phyloP scores from a whole-genome alignment of 768 basidiomycete genomes.

The Melanogaster broomeanus region DNA sequence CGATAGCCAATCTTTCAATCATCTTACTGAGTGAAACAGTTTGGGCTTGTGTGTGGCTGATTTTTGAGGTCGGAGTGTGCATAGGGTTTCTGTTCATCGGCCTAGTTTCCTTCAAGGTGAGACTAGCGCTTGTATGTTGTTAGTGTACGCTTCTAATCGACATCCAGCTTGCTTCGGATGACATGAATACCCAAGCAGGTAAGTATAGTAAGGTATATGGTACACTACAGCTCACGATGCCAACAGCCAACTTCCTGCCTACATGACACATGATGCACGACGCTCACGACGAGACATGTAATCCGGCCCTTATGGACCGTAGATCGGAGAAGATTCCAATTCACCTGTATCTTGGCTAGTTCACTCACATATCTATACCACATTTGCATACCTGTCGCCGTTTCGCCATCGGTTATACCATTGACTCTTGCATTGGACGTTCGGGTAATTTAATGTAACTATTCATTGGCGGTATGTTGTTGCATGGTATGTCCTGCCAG shows the following conservation, averaged over 20 bases:
- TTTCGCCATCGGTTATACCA: slow-evolving; percentile 16
- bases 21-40: slow-evolving; percentile 41
- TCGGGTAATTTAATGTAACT: slow-evolving; percentile 34
- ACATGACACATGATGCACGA: slow-evolving; percentile 39
- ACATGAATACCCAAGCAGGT: slow-evolving; percentile 71
- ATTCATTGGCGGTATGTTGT: slow-evolving; percentile 7
- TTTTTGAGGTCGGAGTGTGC: slow-evolving; percentile 74
- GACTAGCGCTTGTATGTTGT: slow-evolving; percentile 4
- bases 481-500: not conserved
- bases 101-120: slow-evolving; percentile 79
- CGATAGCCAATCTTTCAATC: not conserved
- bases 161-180: slow-evolving; percentile 37
- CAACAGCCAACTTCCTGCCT: slow-evolving; percentile 60
- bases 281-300: slow-evolving; percentile 1
- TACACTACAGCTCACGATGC: slow-evolving; percentile 5
- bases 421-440: slow-evolving; percentile 17
- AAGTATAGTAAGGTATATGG: slow-evolving; percentile 23
- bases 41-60: slow-evolving; percentile 86
- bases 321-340: slow-evolving; percentile 18
- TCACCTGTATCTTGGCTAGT: slow-evolving; percentile 26
- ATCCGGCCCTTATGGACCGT: slow-evolving; percentile 11
- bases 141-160: slow-evolving; percentile 4
- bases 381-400: slow-evolving; percentile 15
- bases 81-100: slow-evolving; percentile 81
- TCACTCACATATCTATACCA: slow-evolving; percentile 33